phyloP scores from a whole-genome alignment of 2,329 filamentous ascomycete genomes.

The Coniochaeta sp. region DNA sequence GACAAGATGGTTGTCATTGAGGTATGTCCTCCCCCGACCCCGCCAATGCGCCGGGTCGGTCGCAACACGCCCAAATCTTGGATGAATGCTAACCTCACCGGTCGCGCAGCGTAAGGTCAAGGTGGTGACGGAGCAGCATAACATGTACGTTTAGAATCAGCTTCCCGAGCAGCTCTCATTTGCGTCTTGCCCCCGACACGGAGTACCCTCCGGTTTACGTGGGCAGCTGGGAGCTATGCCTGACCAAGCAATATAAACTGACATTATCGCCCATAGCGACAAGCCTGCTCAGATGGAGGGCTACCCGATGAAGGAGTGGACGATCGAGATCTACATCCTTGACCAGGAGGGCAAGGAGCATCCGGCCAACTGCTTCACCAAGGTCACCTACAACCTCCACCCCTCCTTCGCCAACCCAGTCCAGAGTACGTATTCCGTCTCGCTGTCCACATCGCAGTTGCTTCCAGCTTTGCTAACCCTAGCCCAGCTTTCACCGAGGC shows the following conservation, averaged over 20 bases:
- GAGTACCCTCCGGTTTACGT: neutral
- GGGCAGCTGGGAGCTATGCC: neutral
- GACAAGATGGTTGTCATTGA: conserved; percentile 28
- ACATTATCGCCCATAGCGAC: conserved; percentile 49
- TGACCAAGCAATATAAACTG: conserved; percentile 10
- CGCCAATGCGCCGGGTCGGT: neutral
- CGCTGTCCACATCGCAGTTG: neutral
- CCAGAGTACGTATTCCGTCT: conserved; percentile 60
- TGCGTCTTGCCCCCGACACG: too few relatives aligned
- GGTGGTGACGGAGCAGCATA: conserved; percentile 84
- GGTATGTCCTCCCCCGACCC: conserved; percentile 13
- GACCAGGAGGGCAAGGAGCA: conserved; percentile 83
- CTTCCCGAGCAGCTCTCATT: neutral
- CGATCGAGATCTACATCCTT: conserved; percentile 74
- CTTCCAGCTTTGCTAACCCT: conserved; percentile 1
- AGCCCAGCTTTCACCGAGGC: conserved; percentile 67
- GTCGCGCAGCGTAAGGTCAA: conserved; percentile 73
- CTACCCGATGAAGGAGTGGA: conserved; percentile 91
- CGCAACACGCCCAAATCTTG: neutral
- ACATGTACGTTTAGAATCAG: conserved; percentile 56
- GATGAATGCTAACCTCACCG: conserved; percentile 22
- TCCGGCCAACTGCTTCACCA: conserved; percentile 79
- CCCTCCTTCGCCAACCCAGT: conserved; percentile 83
- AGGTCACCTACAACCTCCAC: conserved; percentile 88
- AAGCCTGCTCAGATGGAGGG: conserved; percentile 77